phyloP scores from a whole-genome alignment of 2,329 filamentous ascomycete genomes.

The Ophiostoma tasmaniense region DNA sequence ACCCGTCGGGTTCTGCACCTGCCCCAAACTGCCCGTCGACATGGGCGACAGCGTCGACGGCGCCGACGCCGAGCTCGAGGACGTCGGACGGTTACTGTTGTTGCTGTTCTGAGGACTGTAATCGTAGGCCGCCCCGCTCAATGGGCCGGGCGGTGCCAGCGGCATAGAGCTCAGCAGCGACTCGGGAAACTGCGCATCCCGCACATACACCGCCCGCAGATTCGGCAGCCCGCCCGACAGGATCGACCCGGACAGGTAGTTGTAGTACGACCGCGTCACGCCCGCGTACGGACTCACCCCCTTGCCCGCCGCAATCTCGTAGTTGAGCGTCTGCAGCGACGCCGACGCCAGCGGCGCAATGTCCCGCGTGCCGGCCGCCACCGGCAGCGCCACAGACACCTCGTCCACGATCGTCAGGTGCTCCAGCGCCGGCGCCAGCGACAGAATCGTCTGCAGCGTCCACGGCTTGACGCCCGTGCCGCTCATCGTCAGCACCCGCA shows the following conservation, averaged over 20 bases:
- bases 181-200: constrained; percentile 75
- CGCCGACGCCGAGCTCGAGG: constrained; percentile 24
- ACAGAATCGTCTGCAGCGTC: constrained; percentile 52
- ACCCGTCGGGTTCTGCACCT: constrained; percentile 22
- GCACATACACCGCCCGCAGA: constrained; percentile 72
- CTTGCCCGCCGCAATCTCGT: constrained; percentile 63
- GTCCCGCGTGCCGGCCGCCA: constrained; percentile 32
- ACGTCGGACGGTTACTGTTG: constrained; percentile 25
- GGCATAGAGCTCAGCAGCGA: constrained; percentile 53
- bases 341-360: constrained; percentile 59
- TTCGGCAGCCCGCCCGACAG: constrained; percentile 65
- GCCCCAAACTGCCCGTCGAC: constrained; percentile 15
- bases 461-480: constrained; percentile 61
- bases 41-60: constrained; percentile 23
- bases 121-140: constrained; percentile 22
- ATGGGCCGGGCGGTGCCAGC: constrained; percentile 47
- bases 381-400: constrained; percentile 42
- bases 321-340: constrained; percentile 66
- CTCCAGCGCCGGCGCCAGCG: constrained; percentile 47
- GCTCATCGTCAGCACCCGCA: constrained; percentile 62
- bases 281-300: constrained; percentile 46
- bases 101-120: constrained; percentile 19
- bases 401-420: constrained; percentile 47
- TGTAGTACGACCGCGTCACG: constrained; percentile 61
- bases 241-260: constrained; percentile 76